Evolutionary conservation across 1,139 yeast species (phyloP).

Genomic region (Geotrichum phurueaensis): DNA sequence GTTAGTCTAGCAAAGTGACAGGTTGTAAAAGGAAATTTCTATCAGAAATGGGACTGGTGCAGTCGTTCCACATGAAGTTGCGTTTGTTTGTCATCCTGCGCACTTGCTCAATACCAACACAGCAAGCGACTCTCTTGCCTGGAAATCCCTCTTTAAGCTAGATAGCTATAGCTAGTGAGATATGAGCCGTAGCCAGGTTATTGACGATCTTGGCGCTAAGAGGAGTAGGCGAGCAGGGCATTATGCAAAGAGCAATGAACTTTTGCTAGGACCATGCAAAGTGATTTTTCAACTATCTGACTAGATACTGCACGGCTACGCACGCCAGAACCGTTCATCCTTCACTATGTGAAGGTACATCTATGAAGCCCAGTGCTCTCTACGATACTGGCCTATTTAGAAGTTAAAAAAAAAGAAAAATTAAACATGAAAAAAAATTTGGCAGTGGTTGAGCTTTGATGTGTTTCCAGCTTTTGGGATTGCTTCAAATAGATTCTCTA

Average conservation of each 20-base stretch:
- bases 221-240: too few species aligned
- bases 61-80: neutral
- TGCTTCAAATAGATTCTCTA: neutral
- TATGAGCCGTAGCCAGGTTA: neutral
- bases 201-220: neutral
- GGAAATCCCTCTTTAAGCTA: neutral
- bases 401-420: too few species aligned
- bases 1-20: neutral
- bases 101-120: neutral
- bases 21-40: neutral
- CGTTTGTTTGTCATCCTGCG: neutral
- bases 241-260: too few species aligned
- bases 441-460: neutral
- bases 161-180: neutral
- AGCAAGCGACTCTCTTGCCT: too few species aligned
- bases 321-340: too few species aligned
- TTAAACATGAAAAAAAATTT: too few species aligned
- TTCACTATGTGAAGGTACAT: too few species aligned
- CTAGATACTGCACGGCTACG: too few species aligned
- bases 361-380: too few species aligned
- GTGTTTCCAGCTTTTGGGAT: neutral
- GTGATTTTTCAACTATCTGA: too few species aligned
- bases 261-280: too few species aligned
- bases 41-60: neutral
- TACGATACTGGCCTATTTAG: too few species aligned